Evolutionary conservation across 495 filamentous ascomycete genomes (phyloP), one percentile per base, ranked within the genome.

Genomic region (Letharia lupina): DNA sequence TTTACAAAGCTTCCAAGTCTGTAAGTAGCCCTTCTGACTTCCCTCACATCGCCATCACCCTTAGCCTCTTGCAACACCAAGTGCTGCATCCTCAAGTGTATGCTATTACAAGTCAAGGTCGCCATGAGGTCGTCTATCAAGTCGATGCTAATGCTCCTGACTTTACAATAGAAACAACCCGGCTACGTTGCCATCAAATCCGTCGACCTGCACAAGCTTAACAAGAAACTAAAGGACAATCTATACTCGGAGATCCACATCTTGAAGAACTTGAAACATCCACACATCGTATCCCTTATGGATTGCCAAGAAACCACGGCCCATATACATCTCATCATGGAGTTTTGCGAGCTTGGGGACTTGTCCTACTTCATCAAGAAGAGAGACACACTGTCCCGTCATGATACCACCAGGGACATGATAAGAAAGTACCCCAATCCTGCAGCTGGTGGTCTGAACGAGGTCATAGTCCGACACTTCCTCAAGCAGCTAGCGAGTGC

Each of bases 261-360:
- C 64, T 84, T 98, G 69, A 91, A 92, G 76, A 88, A 84, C 70
- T 81, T 98, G 23, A 89, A 93, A 59, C 95, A 98, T 76, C 94
- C 94, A 37, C 94, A 98, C 73, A 97, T 98, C 70, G 95, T 98
- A 70, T 90, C 92, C 62, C 85, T 98, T 60, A 92, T 94, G 77
- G 91, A 96, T 74, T 96, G 91, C 78, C 82, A 90, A 75, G 93
- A 98, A 73, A 87, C 90, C 6, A 77, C 83, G 9, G 86, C 87
- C 28, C 91, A 96, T 66, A 96, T 98, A 75, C 92, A 98, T 77
- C 82, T 98, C 28, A 88, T 98, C 59, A 98, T 98, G 95, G 95
- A 98, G 75, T 98, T 93, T 77, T 98, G 94, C 77, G 90, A 95
- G 71, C 80, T 98, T 42, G 92, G 94, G 39, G 94, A 98, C 72